Evolutionary conservation across 2,329 filamentous ascomycete species (phyloP).

Genomic region (Colletotrichum theobromicola): DNA sequence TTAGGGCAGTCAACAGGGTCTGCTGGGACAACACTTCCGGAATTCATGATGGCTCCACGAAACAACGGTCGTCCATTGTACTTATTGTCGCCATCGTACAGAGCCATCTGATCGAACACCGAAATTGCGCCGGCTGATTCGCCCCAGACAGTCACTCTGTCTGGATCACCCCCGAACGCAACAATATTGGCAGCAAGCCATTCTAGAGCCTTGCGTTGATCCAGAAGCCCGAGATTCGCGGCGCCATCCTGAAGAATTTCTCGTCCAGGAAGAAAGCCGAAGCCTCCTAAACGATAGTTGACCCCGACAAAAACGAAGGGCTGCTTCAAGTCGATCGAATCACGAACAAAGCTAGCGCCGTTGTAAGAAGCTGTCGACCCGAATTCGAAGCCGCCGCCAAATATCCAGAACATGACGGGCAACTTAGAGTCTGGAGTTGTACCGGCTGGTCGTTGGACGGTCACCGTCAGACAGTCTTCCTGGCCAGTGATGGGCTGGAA

Average conservation of each 20-base stretch:
- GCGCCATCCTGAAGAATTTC: constrained; percentile 72
- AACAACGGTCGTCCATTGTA: constrained; percentile 81
- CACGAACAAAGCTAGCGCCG: constrained; percentile 48
- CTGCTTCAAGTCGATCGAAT: constrained; percentile 55
- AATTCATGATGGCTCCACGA: constrained; percentile 80
- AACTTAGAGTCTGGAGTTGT: constrained; percentile 60
- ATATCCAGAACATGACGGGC: constrained; percentile 75
- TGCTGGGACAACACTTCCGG: constrained; percentile 66
- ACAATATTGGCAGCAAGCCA: constrained; percentile 82
- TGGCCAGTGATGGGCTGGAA: constrained; percentile 60
- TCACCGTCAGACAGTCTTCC: constrained; percentile 70
- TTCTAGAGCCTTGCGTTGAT: constrained; percentile 74
- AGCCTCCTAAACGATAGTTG: constrained; percentile 78
- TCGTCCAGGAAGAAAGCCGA: constrained; percentile 74
- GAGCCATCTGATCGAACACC: constrained; percentile 75
- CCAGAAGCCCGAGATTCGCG: constrained; percentile 73
- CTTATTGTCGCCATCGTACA: constrained; percentile 74
- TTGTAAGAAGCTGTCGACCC: constrained; percentile 59
- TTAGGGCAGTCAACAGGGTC: constrained; percentile 70
- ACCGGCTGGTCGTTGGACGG: constrained; percentile 63
- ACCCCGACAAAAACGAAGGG: constrained; percentile 78
- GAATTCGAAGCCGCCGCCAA: constrained; percentile 68
- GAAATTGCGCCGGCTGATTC: constrained; percentile 76
- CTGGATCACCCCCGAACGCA: constrained; percentile 78
- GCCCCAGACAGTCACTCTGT: constrained; percentile 82